Evolutionary conservation across 768 basidiomycete genomes (phyloP).

Genomic region (Lepiota brunneoincarnata): DNA sequence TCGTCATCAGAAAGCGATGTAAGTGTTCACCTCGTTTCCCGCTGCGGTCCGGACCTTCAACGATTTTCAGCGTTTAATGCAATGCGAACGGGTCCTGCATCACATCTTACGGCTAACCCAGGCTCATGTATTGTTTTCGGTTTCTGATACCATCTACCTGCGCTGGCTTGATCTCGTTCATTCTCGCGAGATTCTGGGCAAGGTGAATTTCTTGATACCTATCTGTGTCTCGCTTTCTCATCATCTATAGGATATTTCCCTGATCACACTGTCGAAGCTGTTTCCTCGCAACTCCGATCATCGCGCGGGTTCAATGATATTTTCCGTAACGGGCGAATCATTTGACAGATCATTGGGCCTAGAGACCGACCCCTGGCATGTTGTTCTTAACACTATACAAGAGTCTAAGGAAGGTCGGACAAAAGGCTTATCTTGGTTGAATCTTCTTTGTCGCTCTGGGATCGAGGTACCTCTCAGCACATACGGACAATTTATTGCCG

Average conservation of each 20-base stretch:
- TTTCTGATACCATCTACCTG: slow-evolving; percentile 50
- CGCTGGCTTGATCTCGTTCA: slow-evolving; percentile 55
- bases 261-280: slow-evolving; percentile 48
- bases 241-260: slow-evolving; percentile 22
- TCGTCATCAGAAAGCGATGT: slow-evolving; percentile 2
- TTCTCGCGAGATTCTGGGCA: slow-evolving; percentile 26
- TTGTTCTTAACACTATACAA: slow-evolving; percentile 41
- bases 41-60: background rate
- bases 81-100: slow-evolving; percentile 47
- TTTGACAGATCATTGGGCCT: slow-evolving; percentile 24
- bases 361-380: slow-evolving; percentile 53
- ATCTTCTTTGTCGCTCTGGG: slow-evolving; percentile 59
- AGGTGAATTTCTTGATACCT: slow-evolving; percentile 30
- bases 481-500: slow-evolving; percentile 44
- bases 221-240: background rate
- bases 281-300: slow-evolving; percentile 54
- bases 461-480: slow-evolving; percentile 55
- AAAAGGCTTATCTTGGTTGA: slow-evolving; percentile 56
- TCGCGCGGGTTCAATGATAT: slow-evolving; percentile 29
- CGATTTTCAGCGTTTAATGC: slow-evolving; percentile 3
- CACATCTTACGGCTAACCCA: slow-evolving; percentile 45
- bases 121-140: slow-evolving; percentile 48
- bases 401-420: slow-evolving; percentile 40
- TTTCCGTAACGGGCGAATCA: slow-evolving; percentile 10
- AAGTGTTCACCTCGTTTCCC: slow-evolving; percentile 5